phyloP scores from a whole-genome alignment of 2,329 filamentous ascomycete genomes.

The Penicillium italicum region DNA sequence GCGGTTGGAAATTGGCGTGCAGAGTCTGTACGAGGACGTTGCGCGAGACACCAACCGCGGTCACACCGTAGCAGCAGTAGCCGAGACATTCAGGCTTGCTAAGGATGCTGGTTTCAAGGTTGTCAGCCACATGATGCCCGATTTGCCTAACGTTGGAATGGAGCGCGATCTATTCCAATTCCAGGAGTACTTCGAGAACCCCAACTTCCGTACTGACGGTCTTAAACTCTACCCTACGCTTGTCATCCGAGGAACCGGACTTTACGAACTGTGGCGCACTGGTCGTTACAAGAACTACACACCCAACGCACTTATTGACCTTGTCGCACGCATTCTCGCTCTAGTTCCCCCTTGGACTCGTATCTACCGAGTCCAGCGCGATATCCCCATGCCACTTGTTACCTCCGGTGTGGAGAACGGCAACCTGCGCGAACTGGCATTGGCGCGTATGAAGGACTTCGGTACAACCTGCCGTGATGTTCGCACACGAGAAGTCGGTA shows the following conservation, averaged over 20 bases:
- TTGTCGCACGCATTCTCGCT: slow-evolving; percentile 92
- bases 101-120: slow-evolving; percentile 99
- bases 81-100: slow-evolving; percentile 92
- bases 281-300: slow-evolving; percentile 98
- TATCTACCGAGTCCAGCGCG: slow-evolving; percentile 96
- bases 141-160: slow-evolving; percentile 96
- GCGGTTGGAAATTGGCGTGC: slow-evolving; percentile 87
- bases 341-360: slow-evolving; percentile 95
- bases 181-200: slow-evolving; percentile 95
- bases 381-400: slow-evolving; percentile 99
- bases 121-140: slow-evolving; percentile 99
- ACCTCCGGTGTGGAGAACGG: slow-evolving; percentile 98
- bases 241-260: slow-evolving; percentile 90
- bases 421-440: slow-evolving; percentile 85
- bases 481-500: slow-evolving; percentile 90
- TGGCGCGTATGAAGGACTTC: slow-evolving; percentile 99
- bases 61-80: slow-evolving; percentile 91
- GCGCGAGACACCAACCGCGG: slow-evolving; percentile 97
- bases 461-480: slow-evolving; percentile 96
- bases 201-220: slow-evolving; percentile 91
- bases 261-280: slow-evolving; percentile 97
- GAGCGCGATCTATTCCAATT: slow-evolving; percentile 97
- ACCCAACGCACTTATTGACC: slow-evolving; percentile 90
- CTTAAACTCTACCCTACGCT: slow-evolving; percentile 97
- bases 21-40: slow-evolving; percentile 96